Evolutionary conservation across 768 basidiomycete genomes (phyloP).

Genomic region (Tylopilus vinaceipallidus): DNA sequence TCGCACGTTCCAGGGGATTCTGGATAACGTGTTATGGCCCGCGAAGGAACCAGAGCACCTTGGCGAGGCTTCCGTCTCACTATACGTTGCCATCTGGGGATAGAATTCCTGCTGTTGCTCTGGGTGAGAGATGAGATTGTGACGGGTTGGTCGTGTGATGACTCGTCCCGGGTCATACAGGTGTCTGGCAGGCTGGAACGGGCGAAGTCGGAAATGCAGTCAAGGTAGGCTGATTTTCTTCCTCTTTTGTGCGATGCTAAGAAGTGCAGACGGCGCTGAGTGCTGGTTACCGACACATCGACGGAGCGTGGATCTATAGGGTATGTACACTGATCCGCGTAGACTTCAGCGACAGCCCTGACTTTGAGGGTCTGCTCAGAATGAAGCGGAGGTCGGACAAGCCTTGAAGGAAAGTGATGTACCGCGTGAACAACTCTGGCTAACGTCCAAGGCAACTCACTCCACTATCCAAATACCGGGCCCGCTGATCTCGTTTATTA

Average conservation of each 20-base stretch:
- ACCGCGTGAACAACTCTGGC: constrained; percentile 61
- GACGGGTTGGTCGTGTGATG: neutral
- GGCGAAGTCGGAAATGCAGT: constrained; percentile 69
- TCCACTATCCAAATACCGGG: neutral
- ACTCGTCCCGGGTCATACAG: constrained; percentile 31
- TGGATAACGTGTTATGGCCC: constrained; percentile 18
- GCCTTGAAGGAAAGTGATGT: constrained; percentile 59
- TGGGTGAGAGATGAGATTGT: constrained; percentile 40
- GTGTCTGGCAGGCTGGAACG: constrained; percentile 58
- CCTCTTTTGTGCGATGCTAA: neutral
- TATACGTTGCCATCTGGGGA: constrained; percentile 66
- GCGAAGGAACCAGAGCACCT: constrained; percentile 20
- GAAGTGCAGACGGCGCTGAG: constrained; percentile 48
- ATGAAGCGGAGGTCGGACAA: constrained; percentile 67
- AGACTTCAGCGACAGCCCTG: neutral
- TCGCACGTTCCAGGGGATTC: constrained; percentile 21
- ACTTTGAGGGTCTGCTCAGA: constrained; percentile 42
- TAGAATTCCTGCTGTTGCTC: constrained; percentile 63
- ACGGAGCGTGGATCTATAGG: constrained; percentile 69
- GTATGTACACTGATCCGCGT: constrained; percentile 33
- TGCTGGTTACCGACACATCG: constrained; percentile 69
- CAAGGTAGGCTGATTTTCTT: constrained; percentile 38
- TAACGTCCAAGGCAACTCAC: constrained; percentile 53
- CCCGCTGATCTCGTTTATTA: constrained; percentile 19
- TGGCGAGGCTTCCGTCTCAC: constrained; percentile 40